A percentile compares a stretch with the other conserved stretches of the same genome.
Conservation (phyloP, 148 eudicot genomes). For the Drosera capensis region DNA sequence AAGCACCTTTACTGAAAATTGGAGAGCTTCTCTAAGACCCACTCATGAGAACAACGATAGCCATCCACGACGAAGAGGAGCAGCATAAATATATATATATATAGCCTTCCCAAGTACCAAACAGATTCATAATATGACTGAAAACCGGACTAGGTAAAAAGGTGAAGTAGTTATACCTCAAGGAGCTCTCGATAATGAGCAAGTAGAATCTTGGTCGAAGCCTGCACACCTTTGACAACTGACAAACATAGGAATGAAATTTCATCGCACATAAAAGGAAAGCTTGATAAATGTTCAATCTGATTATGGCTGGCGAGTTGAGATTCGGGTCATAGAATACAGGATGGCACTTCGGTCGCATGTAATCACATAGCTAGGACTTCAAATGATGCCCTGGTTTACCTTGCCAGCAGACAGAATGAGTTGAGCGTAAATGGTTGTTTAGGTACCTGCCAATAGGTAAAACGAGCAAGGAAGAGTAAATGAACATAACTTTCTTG, state of each 20-base stretch:
- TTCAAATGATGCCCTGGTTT: slow-evolving; percentile 35
- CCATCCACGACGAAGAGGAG: no score
- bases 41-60: no score
- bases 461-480: background rate
- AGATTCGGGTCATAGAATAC: slow-evolving; percentile 63
- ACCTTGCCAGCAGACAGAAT: slow-evolving; percentile 48
- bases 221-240: slow-evolving; percentile 26
- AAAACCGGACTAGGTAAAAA: background rate
- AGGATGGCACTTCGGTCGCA: slow-evolving; percentile 81
- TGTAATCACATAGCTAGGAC: slow-evolving; percentile 51
- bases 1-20: no score
- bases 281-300: slow-evolving; percentile 68
- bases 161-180: slow-evolving; percentile 44
- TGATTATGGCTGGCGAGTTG: slow-evolving; percentile 58
- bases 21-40: no score
- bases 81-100: no score
- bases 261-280: slow-evolving; percentile 84
- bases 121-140: background rate
- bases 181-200: slow-evolving; percentile 26
- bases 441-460: slow-evolving; percentile 36
- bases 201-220: slow-evolving; percentile 20
- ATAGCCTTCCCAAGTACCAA: background rate
- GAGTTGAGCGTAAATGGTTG: slow-evolving; percentile 47
- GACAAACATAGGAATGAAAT: slow-evolving; percentile 58
- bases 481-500: background rate